Conservation (phyloP, 441 rosid species). For the Gossypium trilobum region DNA sequence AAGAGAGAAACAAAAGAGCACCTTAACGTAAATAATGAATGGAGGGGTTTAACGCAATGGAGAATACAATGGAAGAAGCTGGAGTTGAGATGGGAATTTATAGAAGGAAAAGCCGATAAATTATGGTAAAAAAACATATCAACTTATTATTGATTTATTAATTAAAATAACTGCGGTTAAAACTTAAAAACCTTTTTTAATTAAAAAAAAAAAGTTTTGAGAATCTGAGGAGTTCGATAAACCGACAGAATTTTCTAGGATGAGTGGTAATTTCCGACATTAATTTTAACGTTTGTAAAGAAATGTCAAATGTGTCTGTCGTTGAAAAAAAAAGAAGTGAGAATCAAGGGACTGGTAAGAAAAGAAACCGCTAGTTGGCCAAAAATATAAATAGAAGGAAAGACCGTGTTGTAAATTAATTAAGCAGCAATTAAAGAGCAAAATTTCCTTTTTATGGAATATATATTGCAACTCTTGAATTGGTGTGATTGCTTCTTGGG, state of each 20-base stretch:
- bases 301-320: not conserved
- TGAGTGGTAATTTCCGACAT: not conserved
- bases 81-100: not conserved
- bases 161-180: not conserved
- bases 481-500: no score
- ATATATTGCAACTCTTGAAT: no score
- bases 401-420: no score
- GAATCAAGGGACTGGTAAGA: not conserved
- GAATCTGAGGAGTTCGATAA: not conserved
- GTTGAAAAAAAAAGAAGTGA: no score
- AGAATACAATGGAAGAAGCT: slow-evolving; percentile 1
- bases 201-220: not conserved
- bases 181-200: not conserved
- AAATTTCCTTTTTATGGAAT: no score
- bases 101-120: not conserved
- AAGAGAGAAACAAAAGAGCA: slow-evolving; percentile 7
- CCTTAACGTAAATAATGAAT: slow-evolving; percentile 15
- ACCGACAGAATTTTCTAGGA: not conserved
- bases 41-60: slow-evolving; percentile 1
- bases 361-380: not conserved
- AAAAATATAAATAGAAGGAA: no score
- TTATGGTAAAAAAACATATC: not conserved
- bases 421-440: no score
- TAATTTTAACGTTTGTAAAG: not conserved
- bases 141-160: not conserved